Evolutionary conservation across 306 rosid species (phyloP).

Genomic region (Notholithocarpus densiflorus): DNA sequence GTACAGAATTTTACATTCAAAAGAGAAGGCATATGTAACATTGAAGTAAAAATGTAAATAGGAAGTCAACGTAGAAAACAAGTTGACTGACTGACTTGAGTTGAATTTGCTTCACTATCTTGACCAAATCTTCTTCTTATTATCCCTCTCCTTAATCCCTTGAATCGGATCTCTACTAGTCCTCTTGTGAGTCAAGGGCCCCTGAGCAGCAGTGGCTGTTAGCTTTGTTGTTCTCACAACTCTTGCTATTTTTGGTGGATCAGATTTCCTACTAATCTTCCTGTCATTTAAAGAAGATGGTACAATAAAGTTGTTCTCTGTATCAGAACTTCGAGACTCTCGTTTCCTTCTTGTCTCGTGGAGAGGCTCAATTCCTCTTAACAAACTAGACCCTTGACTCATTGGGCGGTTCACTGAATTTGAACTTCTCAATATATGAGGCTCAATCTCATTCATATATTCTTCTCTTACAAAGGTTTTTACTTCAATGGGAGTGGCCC

Average conservation of each 20-base stretch:
- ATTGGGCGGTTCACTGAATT: conserved; percentile 43
- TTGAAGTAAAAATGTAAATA: not conserved
- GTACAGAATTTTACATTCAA: not conserved
- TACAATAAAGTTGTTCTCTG: conserved; percentile 45
- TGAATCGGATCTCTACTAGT: conserved; percentile 54
- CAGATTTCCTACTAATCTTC: conserved; percentile 66
- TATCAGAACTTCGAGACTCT: conserved; percentile 57
- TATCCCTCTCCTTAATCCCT: conserved; percentile 65
- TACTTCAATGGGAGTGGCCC: conserved; percentile 47
- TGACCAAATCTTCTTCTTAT: conserved; percentile 75
- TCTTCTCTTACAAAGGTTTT: conserved; percentile 41
- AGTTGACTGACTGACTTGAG: not conserved
- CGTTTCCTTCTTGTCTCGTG: conserved; percentile 61
- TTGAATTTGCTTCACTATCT: conserved; percentile 29
- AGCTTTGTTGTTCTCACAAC: conserved; percentile 51
- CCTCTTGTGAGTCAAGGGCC: conserved; percentile 59
- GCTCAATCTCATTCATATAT: conserved; percentile 44
- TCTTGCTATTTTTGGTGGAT: conserved; percentile 63
- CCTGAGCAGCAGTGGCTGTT: conserved; percentile 45
- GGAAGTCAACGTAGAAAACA: conserved; percentile 14
- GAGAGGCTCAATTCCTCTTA: conserved; percentile 48
- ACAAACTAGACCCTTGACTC: conserved; percentile 46
- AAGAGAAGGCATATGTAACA: not conserved
- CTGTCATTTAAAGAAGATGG: conserved; percentile 36
- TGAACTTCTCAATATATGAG: conserved; percentile 50